Evolutionary conservation across 805 yeast species (phyloP), one percentile per base, ranked within the genome.

Genomic region (Wickerhamomyces sydowiorum): DNA sequence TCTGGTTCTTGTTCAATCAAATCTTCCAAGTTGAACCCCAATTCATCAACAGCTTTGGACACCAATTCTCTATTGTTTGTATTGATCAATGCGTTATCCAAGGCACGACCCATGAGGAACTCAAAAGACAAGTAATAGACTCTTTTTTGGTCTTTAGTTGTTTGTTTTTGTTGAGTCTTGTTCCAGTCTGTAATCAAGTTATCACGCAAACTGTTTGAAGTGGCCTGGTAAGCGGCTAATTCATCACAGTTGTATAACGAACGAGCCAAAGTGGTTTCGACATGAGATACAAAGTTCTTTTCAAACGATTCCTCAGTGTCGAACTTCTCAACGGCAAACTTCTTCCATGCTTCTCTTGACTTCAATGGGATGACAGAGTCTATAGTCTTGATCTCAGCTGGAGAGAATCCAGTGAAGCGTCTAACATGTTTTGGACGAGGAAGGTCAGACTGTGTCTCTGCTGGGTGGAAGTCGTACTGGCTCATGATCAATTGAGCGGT

Each of bases 21-120:
- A 54, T 89, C 96, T 65, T 90, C 97, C 49, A 89, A 66, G 47
- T 81, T 79, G 74, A 89, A 89, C 10, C 97, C 97, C 52, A 90
- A 73, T 41, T 86, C 88, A 40, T 71, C 72, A 40, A 80, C 70
- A 3, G 85, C 77, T 4, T 66, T 67, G 14, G 60, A 52, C 36
- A 88, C 77, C 40, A 76, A 64, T 30, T 72, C 79, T 61, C 88
- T 82, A 40, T 79, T 72, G 29, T 81, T 76, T 54, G 84, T 73
- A 62, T 90, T 89, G 64, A 89, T 84, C 67, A 90, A 67, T 25
- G 97, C 96, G 61, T 90, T 90, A 64, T 90, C 97, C 73, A 89
- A 72, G 37, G 96, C 96, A 56, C 96, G 77, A 36, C 97, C 97
- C 96, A 89, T 87, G 49, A 89, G 69, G 60, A 87, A 89, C 66